Conservation (phyloP, 225 moss, liverwort and hornwort genomes). For the Physcomitrellopsis africana region DNA sequence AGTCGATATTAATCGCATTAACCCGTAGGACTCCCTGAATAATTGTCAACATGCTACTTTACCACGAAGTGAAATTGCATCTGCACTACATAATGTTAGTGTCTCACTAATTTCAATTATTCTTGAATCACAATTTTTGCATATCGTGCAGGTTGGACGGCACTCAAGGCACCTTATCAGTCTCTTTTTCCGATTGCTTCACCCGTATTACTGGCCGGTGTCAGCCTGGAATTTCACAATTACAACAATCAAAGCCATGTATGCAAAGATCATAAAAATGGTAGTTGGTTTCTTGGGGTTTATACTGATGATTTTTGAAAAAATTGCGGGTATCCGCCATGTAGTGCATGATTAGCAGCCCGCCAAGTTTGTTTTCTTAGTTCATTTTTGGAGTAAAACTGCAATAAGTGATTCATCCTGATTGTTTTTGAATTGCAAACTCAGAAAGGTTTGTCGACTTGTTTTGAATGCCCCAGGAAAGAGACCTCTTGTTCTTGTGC, state of each 20-base stretch:
- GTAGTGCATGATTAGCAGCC: conserved; percentile 29
- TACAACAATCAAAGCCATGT: conserved; percentile 50
- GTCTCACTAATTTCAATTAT: too few relatives aligned
- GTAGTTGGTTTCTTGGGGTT: conserved; percentile 46
- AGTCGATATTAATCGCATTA: too few relatives aligned
- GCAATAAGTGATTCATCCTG: too few relatives aligned
- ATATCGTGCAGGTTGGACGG: conserved; percentile 65
- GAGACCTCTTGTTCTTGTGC: too few relatives aligned
- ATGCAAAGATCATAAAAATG: conserved; percentile 26
- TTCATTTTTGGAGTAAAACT: not conserved
- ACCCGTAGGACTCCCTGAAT: too few relatives aligned
- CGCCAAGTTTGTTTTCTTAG: not conserved
- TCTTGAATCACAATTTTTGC: too few relatives aligned
- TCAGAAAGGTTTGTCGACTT: too few relatives aligned
- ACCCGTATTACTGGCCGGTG: conserved; percentile 94
- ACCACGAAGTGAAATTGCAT: too few relatives aligned
- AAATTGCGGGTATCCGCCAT: conserved; percentile 36
- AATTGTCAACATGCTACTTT: too few relatives aligned
- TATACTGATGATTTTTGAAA: conserved; percentile 42
- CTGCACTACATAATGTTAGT: too few relatives aligned
- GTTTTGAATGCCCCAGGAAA: too few relatives aligned
- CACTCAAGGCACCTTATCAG: conserved; percentile 88
- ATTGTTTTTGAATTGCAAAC: too few relatives aligned
- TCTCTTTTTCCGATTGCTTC: conserved; percentile 84
- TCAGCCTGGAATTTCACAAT: conserved; percentile 75